phyloP scores from a whole-genome alignment of 2,329 filamentous ascomycete species.

The Fusarium sororula region DNA sequence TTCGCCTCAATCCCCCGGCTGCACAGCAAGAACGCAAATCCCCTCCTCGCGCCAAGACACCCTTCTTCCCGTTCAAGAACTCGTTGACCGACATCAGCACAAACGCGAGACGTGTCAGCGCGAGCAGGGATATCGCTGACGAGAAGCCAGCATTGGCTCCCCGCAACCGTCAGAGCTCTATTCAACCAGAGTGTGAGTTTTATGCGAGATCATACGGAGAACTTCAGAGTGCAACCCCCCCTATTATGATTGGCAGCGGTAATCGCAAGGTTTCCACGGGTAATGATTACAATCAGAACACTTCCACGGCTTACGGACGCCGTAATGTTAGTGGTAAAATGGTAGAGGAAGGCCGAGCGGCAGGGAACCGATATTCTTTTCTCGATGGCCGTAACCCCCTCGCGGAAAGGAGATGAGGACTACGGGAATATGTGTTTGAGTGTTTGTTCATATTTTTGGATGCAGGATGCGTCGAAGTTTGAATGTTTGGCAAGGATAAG shows the following conservation, averaged over 20 bases:
- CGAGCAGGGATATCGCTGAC: slow-evolving; percentile 59
- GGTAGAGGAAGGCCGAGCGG: slow-evolving; percentile 72
- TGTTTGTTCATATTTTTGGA: slow-evolving; percentile 11
- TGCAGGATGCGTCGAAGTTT: slow-evolving; percentile 9
- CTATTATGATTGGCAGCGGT: slow-evolving; percentile 61
- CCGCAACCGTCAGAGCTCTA: slow-evolving; percentile 52
- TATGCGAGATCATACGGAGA: slow-evolving; percentile 69
- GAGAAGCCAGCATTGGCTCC: slow-evolving; percentile 39
- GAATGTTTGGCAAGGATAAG: slow-evolving; percentile 13
- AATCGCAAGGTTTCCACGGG: slow-evolving; percentile 67
- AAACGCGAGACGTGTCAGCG: slow-evolving; percentile 55
- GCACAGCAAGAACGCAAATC: slow-evolving; percentile 13
- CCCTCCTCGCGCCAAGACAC: slow-evolving; percentile 31
- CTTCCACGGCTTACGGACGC: slow-evolving; percentile 50
- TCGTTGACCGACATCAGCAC: slow-evolving; percentile 57
- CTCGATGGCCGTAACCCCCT: slow-evolving; percentile 32
- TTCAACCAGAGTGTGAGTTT: slow-evolving; percentile 60
- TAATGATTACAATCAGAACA: slow-evolving; percentile 59
- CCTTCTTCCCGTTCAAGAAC: slow-evolving; percentile 36
- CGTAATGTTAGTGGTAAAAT: slow-evolving; percentile 78
- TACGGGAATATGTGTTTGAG: slow-evolving; percentile 7
- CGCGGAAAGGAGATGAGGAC: slow-evolving; percentile 16
- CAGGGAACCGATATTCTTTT: slow-evolving; percentile 40
- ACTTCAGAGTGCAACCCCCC: slow-evolving; percentile 62
- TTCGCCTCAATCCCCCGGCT: slow-evolving; percentile 59